Evolutionary conservation across 192 early-diverging fungal species (phyloP).

Genomic region (Kappamyces sp.): DNA sequence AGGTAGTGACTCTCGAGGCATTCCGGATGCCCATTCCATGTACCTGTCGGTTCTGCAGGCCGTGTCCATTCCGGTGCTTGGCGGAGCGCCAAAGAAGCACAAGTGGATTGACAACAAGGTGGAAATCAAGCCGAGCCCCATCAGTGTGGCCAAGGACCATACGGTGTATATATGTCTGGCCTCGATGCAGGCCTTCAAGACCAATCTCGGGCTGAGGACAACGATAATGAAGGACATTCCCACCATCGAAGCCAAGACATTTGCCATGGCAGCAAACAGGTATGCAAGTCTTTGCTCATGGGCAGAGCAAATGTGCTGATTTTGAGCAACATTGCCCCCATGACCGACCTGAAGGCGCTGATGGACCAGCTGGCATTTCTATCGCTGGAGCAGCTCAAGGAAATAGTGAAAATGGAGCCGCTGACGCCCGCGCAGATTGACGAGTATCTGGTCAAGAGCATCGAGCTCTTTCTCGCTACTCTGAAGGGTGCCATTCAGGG

Average conservation of each 20-base stretch:
- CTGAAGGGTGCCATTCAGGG: slow-evolving; percentile 26
- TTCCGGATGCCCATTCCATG: neutral
- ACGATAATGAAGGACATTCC: slow-evolving; percentile 19
- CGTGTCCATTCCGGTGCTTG: slow-evolving; percentile 8
- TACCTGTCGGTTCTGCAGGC: slow-evolving; percentile 6
- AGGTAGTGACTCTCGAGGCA: neutral
- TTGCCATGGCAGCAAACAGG: slow-evolving; percentile 15
- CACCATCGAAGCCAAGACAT: slow-evolving; percentile 17
- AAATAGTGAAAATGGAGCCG: slow-evolving; percentile 18
- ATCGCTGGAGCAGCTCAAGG: slow-evolving; percentile 16
- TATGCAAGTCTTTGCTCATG: slow-evolving; percentile 7
- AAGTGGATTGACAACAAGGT: neutral
- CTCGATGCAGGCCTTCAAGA: slow-evolving; percentile 22
- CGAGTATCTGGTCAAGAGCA: slow-evolving; percentile 18
- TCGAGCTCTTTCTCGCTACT: slow-evolving; percentile 25
- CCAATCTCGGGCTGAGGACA: slow-evolving; percentile 8
- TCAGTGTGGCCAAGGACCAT: slow-evolving; percentile 16
- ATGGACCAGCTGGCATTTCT: slow-evolving; percentile 1
- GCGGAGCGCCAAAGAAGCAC: neutral
- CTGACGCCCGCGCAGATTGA: slow-evolving; percentile 16
- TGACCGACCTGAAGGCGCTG: slow-evolving; percentile 16
- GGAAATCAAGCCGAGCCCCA: slow-evolving; percentile 4
- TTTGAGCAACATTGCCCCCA: slow-evolving; percentile 14
- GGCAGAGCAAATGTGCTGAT: slow-evolving; percentile 8
- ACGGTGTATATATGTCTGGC: slow-evolving; percentile 18